A percentile compares a stretch with the other conserved stretches of the same genome.
phyloP scores from a whole-genome alignment of 305 asterid species.

The Fraxinus sp. region DNA sequence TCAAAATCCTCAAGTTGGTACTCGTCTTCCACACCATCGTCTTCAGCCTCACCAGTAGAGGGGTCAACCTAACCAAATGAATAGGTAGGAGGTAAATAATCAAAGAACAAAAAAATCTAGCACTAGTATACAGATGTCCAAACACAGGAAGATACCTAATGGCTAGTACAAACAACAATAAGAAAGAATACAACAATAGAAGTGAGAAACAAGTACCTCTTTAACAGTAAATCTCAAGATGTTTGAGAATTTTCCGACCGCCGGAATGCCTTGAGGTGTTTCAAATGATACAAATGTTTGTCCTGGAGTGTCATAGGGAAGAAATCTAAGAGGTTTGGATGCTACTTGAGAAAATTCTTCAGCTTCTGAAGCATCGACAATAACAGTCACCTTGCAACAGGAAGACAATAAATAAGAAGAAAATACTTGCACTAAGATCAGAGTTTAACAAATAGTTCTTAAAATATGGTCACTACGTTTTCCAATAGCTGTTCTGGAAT shows the following conservation, averaged over 20 bases:
- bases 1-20: constrained; percentile 93
- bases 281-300: constrained; percentile 86
- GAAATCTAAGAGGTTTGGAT: constrained; percentile 63
- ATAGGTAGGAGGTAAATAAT: constrained; percentile 10
- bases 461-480: constrained; percentile 47
- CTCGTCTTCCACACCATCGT: constrained; percentile 90
- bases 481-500: constrained; percentile 85
- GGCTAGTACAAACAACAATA: not conserved
- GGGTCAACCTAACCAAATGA: constrained; percentile 61
- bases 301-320: constrained; percentile 80
- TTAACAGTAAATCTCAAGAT: constrained; percentile 68
- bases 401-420: constrained; percentile 29
- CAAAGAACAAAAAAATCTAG: not conserved
- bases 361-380: constrained; percentile 89
- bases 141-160: not conserved
- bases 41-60: constrained; percentile 87
- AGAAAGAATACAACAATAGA: constrained; percentile 3
- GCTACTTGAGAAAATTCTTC: constrained; percentile 86
- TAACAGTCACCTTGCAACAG: constrained; percentile 65
- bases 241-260: constrained; percentile 80
- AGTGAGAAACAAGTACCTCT: constrained; percentile 56
- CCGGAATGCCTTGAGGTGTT: constrained; percentile 79
- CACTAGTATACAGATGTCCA: not conserved
- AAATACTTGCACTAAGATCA: constrained; percentile 11
- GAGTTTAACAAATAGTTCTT: not conserved